Conservation (phyloP, 2,329 filamentous ascomycete genomes). For the Onygena corvina region DNA sequence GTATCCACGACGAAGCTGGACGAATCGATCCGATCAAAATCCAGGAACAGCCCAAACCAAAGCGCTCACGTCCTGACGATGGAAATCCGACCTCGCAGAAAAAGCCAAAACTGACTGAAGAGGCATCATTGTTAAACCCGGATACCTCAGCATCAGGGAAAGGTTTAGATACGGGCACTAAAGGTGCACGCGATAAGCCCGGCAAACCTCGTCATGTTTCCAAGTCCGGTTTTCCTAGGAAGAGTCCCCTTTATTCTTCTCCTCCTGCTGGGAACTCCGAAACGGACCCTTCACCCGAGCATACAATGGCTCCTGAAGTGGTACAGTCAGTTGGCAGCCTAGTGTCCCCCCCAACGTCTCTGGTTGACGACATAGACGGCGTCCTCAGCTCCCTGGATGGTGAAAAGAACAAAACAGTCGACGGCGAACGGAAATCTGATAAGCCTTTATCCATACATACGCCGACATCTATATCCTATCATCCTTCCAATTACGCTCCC, state of each 20-base stretch:
- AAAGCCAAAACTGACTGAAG: conserved; percentile 22
- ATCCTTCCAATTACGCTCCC: conserved; percentile 35
- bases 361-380: conserved; percentile 32
- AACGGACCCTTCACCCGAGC: conserved; percentile 19
- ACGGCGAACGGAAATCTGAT: conserved; percentile 19
- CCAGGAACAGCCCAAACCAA: conserved; percentile 48
- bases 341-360: conserved; percentile 36
- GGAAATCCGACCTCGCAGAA: conserved; percentile 21
- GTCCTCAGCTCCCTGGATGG: conserved; percentile 19
- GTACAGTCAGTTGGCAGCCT: conserved; percentile 26
- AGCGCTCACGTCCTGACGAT: conserved; percentile 40
- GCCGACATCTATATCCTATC: conserved; percentile 32
- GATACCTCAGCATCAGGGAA: neutral
- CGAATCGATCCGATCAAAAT: conserved; percentile 53
- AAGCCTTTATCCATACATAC: conserved; percentile 21
- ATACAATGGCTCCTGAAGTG: conserved; percentile 17
- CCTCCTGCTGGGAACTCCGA: conserved; percentile 29
- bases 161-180: neutral
- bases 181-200: neutral
- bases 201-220: neutral
- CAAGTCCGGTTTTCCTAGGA: neutral
- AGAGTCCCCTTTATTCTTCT: conserved; percentile 24
- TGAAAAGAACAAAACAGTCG: conserved; percentile 10
- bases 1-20: conserved; percentile 54
- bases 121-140: conserved; percentile 13